Base-by-base conservation (phyloP, 257 asterid species). In the Linderniella brevidens region DNA sequence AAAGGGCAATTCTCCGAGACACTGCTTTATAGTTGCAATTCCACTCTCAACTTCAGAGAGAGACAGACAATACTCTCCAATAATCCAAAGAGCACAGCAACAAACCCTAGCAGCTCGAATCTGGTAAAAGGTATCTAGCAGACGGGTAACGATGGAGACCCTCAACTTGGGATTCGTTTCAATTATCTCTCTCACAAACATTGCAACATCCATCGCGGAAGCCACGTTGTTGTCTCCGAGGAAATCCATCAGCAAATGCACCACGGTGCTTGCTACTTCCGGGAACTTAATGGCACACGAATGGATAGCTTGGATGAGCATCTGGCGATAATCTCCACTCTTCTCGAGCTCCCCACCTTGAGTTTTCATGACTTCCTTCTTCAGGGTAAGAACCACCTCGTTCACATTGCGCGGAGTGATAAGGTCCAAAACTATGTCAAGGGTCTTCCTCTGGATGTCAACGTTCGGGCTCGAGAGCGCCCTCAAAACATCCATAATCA, bases 301-400 rank as follows among this genome's bases (percentile, higher is more conserved):
- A 77, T 90, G 99, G 53, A 90, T 90, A 50, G 99, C 93, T 77
- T 90, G 96, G 66, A 90, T 85, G 62, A 90, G 94, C 96, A 90
- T 79, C 63, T 90, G 99, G 35, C 96, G 93, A 60, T 85, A 90
- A 59, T 90, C 99, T 4, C 82, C 96, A 48, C 75, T 86, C 74
- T 81, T 90, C 76, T 90, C 99, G 56, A 80, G 82, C 69, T 90
- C 99, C 57, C 86, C 92, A 32, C 81, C 66, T 69, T 85, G 99
- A 55, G 96, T 90, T 74, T 90, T 90, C 64, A 90, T 70, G 16
- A 90, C 94, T 77, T 90, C 99, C 74, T 90, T 90, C 74, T 85
- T 90, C 67, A 90, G 60, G 45, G 93, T 81, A 51, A 75, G 92
- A 68, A 85, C 93, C 52, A 85, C 94, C 79, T 85, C 96, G 19